These are phyloP conservation scores for Arachis stenosperma DNA, from an alignment of 306 rosid genomes.

Conservation along the genomic window DNA sequence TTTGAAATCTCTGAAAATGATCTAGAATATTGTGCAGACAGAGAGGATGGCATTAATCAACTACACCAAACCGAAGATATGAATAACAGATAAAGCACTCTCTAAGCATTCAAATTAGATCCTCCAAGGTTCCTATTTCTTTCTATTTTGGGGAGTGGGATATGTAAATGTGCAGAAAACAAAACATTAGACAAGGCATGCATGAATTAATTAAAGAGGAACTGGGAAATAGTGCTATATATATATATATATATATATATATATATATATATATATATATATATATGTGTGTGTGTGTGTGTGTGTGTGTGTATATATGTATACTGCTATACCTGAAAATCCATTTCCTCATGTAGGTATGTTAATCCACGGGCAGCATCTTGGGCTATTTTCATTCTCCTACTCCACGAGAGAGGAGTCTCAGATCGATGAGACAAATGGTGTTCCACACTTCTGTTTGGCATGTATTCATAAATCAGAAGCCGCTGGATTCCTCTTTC, in stretches of 20 bases:
- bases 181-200: constrained; percentile 15
- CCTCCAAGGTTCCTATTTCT: neutral
- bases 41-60: constrained; percentile 32
- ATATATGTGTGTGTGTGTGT: no score
- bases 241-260: constrained; percentile 17
- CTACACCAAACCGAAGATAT: constrained; percentile 10
- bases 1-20: constrained; percentile 97
- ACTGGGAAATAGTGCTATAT: constrained; percentile 28
- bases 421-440: constrained; percentile 72
- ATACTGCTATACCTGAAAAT: constrained; percentile 73
- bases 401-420: constrained; percentile 76
- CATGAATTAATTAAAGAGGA: constrained; percentile 22
- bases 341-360: constrained; percentile 90
- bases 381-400: constrained; percentile 83
- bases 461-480: constrained; percentile 88
- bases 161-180: constrained; percentile 24
- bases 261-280: constrained; percentile 35
- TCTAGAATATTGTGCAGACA: constrained; percentile 51
- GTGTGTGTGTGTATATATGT: no score
- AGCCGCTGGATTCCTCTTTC: constrained; percentile 98
- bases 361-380: constrained; percentile 95
- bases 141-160: constrained; percentile 13
- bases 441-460: constrained; percentile 81
- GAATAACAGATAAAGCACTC: neutral
- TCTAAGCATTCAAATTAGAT: constrained; percentile 24